Base-by-base conservation (phyloP, 352 stramenopile genomes). In the Pilasporangium apinafurcum region DNA sequence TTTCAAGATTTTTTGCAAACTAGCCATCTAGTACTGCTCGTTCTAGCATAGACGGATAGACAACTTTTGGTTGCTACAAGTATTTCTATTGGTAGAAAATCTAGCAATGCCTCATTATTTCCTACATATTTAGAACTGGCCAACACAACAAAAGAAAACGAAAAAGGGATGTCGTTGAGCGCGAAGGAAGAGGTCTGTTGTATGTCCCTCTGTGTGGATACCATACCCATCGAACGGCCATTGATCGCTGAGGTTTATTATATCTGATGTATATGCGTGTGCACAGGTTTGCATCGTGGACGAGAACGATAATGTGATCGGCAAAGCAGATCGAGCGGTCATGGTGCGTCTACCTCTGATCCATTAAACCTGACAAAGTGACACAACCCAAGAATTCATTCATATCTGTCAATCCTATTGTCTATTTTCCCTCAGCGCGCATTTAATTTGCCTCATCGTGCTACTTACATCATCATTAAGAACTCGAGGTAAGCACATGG, bases 391-490 rank as follows among this genome's bases (percentile, higher is more conserved):
- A n/a, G n/a, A n/a, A n/a, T n/a, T n/a, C n/a, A n/a, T n/a, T n/a
- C n/a, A n/a, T n/a, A n/a, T n/a, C n/a, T n/a, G n/a, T n/a, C n/a
- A n/a, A n/a, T n/a, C n/a, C n/a, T n/a, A n/a, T n/a, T 17, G 18
- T 34, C 1, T 46, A 14, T 32, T 34, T 2, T 12, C 25, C 13
- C 36, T 4, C 33, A 92, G 80, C 69, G 77, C 14, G 61, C 75
- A 18, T 92, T 83, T 53, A 84, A 87, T 28, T 59, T 92, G 29
- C 80, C 80, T 9, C 77, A 90, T 33, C 83, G 81, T n/a, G 78
- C 83, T 14, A 86, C 79, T 17, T 95, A 92, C 52, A 90, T 95
- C 38, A 73, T 92, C 31, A 80, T 93, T 48, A 86, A 85, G 48
- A 90, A 87, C 33, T 72, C 67, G 13, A 81, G 58, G 77, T 85